Evolutionary conservation across 176 grass and related monocot genomes (phyloP), one percentile per base, ranked within the genome.

Genomic region (Cenchrus americanus): DNA sequence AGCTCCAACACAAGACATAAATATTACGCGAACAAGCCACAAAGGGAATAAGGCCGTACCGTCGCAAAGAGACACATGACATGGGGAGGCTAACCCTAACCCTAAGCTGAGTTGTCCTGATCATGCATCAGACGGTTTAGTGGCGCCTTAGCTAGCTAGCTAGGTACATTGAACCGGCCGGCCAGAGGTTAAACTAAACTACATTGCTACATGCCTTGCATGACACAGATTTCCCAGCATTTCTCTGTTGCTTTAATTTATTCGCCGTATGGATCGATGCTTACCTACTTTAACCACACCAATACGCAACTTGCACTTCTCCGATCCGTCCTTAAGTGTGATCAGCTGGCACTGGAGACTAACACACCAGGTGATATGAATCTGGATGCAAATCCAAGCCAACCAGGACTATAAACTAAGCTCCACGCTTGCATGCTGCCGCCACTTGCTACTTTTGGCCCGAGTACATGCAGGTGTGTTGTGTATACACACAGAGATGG

Each of bases 301-400:
- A 55, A 12, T 37, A 37, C 4, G 34, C 34, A 37, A 37, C 58
- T 75, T 34, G 57, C 46, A 65, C 37, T n/a, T n/a, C n/a, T 6
- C 4, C 15, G 50, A 68, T 67, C 27, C 62, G 51, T 72, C 23
- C 10, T 21, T 44, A 65, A 65, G 41, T 57, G 63, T 62, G 19
- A 71, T 89, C 49, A 70, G 46, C 82, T 89, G 87, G 82, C 87
- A 85, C 70, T 69, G 32, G 15, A 52, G 22, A 21, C 46, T 53
- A 80, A 46, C 60, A 81, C 62, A 79, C 63, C 71, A 71, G 78
- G 71, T 81, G 71, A 85, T 63, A 62, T 85, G 87, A 82, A 89
- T 50, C 77, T 85, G 77, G 82, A 63, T 81, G 63, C 22, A 81
- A 77, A 89, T 85, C 63, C 83, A 77, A 52, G 76, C 19, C 82